Conservation (phyloP, 106 monocot species). For the Platanthera guangdongensis region DNA sequence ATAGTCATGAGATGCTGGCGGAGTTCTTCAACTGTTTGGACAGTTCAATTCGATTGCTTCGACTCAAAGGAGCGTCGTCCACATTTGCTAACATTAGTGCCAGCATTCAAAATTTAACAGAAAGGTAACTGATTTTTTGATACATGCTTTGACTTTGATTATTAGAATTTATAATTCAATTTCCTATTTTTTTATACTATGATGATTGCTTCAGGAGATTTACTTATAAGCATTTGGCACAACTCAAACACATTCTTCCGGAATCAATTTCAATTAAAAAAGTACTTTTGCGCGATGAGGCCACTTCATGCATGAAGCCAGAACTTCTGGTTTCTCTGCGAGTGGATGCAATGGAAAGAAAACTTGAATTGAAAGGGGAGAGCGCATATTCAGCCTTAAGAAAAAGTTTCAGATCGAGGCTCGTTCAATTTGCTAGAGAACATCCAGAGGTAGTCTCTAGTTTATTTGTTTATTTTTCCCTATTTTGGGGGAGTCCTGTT, state of each 20-base stretch:
- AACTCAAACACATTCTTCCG: constrained; percentile 46
- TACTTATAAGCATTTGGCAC: constrained; percentile 48
- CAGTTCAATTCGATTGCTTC: constrained; percentile 48
- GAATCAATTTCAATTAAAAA: constrained; percentile 57
- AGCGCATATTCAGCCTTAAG: constrained; percentile 33
- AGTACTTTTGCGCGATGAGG: constrained; percentile 48
- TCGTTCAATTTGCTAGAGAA: not conserved
- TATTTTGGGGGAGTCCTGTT: not conserved
- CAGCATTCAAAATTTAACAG: constrained; percentile 40
- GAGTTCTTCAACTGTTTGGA: constrained; percentile 65
- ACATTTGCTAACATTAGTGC: constrained; percentile 47
- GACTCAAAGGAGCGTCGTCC: constrained; percentile 32
- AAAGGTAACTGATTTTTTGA: constrained; percentile 18
- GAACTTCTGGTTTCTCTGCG: constrained; percentile 46
- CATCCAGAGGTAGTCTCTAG: not conserved
- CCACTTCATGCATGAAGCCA: constrained; percentile 55
- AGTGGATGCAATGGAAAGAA: constrained; percentile 18
- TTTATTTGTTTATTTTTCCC: not conserved
- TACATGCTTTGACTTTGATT: not conserved
- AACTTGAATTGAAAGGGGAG: constrained; percentile 21
- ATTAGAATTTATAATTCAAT: not conserved
- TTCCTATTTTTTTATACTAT: not conserved
- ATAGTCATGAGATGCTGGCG: constrained; percentile 46
- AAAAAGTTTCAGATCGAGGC: constrained; percentile 42
- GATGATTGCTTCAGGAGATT: constrained; percentile 34